Base-by-base conservation (phyloP, 352 stramenopile genomes). In the Pythium sukuiense region DNA sequence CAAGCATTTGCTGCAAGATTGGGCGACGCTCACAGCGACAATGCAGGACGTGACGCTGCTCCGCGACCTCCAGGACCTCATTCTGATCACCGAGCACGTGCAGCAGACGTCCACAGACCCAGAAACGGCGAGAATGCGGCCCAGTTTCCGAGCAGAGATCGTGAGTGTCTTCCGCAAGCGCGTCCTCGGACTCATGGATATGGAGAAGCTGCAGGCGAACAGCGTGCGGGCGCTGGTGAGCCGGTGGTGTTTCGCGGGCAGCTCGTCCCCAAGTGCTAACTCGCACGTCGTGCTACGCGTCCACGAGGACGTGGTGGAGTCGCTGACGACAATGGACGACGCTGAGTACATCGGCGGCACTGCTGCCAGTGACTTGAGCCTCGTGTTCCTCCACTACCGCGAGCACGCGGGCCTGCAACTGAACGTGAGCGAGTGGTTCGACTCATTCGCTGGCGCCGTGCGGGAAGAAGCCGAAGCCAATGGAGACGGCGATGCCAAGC, bases 361-460 rank as follows among this genome's bases (percentile, higher is more conserved):
- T 43, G 39, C n/a, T 71, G 64, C 82, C 18, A 74, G 80, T 30
- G 83, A 94, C 57, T 69, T 90, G 20, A 83, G 82, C 18, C 57
- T 91, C 8, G 79, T 76, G 18, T 92, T 90, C 71, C 54, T 85
- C 35, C 85, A 90, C 55, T 94, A 94, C 59, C 73, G 84, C 16
- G 83, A 92, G 62, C 89, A 72, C 35, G 69, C 82, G 0, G 83
- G 80, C 35, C 74, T 85, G 20, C 76, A 80, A 12, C 57, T 94
- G 55, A 87, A 76, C 57, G 63, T 92, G 43, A 62, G 62, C 32
- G 85, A 92, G 37, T 94, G 85, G 85, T 89, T 83, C 55, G 77
- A 81, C 18, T 76, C 76, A 33, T 94, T 92, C 29, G 66, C 70
- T 0, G 69, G 72, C 11, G 74, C 63, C 1, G 71, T 89, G 26